Base-by-base conservation (phyloP, 345 rosid genomes). In the Citrus trifoliata region DNA sequence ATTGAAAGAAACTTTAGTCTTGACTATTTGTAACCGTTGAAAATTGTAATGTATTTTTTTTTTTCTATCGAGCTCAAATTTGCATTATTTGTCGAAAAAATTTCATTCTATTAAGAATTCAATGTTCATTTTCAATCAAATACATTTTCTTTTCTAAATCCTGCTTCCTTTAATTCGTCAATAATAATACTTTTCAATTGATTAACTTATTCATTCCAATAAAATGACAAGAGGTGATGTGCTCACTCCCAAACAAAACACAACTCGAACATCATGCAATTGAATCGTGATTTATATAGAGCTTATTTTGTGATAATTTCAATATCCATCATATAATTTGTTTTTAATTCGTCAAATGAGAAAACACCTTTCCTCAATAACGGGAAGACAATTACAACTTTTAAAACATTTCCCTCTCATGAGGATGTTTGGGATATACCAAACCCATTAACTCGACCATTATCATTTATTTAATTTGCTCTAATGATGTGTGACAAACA, bases 311-410 rank as follows among this genome's bases (percentile, higher is more conserved):
- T 16, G 21, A 18, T 18, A 53, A 53, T 53, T 18, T 53, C 58
- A 53, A 53, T 53, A 19, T 53, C 21, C 58, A 53, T 53, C 7
- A 18, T n/a, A 24, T 66, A 6, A 6, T 1, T 58, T 32, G 14
- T 16, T 35, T 21, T 24, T 16, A 33, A 32, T 65, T 6, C 69
- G 7, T 65, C 25, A 7, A 19, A 7, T 33, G 42, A 42, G 24
- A 65, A 65, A n/a, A 65, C 69, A 65, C 42, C 25, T 70, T 70
- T 70, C 38, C 73, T 70, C 60, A 27, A 70, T 42, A 25, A 69
- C 33, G 16, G 56, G 73, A 70, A 18, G 60, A 46, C 33, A 70
- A 46, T 6, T 1, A 0, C 19, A 70, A 51, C 38, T 32, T 32
- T 32, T 19, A 28, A 51, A 51, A 19, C 61, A 3, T 70, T 27